Evolutionary conservation across 2,329 filamentous ascomycete genomes (phyloP).

Genomic region (Paecilomyces fulvus): DNA sequence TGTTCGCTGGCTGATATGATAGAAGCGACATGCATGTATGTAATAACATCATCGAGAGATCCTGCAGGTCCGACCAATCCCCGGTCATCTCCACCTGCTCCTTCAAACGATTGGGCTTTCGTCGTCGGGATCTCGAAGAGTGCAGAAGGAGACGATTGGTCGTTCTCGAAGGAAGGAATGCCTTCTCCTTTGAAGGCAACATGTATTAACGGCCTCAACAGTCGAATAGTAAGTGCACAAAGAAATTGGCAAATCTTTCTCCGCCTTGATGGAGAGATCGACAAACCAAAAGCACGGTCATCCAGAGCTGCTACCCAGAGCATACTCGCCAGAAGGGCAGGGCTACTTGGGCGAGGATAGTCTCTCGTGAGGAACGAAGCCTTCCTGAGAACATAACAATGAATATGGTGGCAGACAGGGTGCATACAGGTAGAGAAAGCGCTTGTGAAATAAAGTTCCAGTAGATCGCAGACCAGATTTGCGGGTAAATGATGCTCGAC

Average conservation of each 20-base stretch:
- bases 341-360: slow-evolving; percentile 72
- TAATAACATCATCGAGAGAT: slow-evolving; percentile 77
- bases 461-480: slow-evolving; percentile 73
- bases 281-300: slow-evolving; percentile 77
- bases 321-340: slow-evolving; percentile 83
- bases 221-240: slow-evolving; percentile 72
- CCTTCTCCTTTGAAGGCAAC: slow-evolving; percentile 47
- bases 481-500: slow-evolving; percentile 71
- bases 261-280: slow-evolving; percentile 70
- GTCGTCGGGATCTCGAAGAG: slow-evolving; percentile 60
- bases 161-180: slow-evolving; percentile 40
- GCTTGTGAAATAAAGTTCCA: slow-evolving; percentile 87
- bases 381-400: slow-evolving; percentile 84
- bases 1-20: slow-evolving; percentile 91
- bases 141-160: slow-evolving; percentile 62
- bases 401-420: slow-evolving; percentile 80
- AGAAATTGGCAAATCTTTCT: slow-evolving; percentile 82
- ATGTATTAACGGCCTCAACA: slow-evolving; percentile 82
- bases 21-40: slow-evolving; percentile 84
- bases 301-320: slow-evolving; percentile 90
- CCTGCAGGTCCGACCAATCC: slow-evolving; percentile 61
- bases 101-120: slow-evolving; percentile 51
- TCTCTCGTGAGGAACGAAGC: slow-evolving; percentile 74
- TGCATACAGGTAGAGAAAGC: slow-evolving; percentile 80
- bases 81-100: slow-evolving; percentile 30